Evolutionary conservation across 305 asterid genomes (phyloP), one percentile per base, ranked within the genome.

Genomic region (Coffea humblotiana): DNA sequence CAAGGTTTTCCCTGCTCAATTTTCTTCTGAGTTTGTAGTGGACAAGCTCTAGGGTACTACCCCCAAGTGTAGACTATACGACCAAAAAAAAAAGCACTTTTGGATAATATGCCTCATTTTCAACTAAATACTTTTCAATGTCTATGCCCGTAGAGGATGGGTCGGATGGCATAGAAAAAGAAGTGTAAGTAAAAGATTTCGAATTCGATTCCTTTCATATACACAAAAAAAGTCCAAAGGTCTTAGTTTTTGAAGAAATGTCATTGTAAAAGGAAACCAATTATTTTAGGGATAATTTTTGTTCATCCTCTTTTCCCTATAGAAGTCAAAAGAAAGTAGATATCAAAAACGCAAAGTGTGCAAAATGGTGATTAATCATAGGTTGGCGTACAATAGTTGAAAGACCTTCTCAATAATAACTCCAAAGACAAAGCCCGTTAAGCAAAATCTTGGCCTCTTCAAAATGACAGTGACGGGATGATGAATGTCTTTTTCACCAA

Each of bases 381-480:
- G 35, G 68, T 29, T 65, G 32, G 9, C 43, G 43, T 65, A 65
- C 70, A 65, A 65, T n/a, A n/a, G 45, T 47, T 47, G 54, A 25
- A 47, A 23, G 47, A 45, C 56, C 40, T 54, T 71, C n/a, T 37
- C 6, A 29, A 3, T 37, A 37, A 37, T 48, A 29, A 61, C n/a
- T 76, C 45, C 45, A 16, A 48, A 56, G 67, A 79, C 49, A 9
- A 47, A 43, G 48, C 10, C 13, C 6, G n/a, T 8, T 48, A 25
- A 48, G 51, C 11, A 10, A 18, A 13, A 48, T 47, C 60, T 47
- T 47, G 64, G 64, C 25, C 48, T 73, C 65, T 37, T 51, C 18
- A 73, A 66, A 66, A 65, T 47, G 79, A 77, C 79, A 77, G 54
- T 27, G 73, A 77, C 65, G 23, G 63, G 71, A 70, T 54, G 70